phyloP scores from a whole-genome alignment of 2,329 filamentous ascomycete species.

The Cladophialophora yegresii region DNA sequence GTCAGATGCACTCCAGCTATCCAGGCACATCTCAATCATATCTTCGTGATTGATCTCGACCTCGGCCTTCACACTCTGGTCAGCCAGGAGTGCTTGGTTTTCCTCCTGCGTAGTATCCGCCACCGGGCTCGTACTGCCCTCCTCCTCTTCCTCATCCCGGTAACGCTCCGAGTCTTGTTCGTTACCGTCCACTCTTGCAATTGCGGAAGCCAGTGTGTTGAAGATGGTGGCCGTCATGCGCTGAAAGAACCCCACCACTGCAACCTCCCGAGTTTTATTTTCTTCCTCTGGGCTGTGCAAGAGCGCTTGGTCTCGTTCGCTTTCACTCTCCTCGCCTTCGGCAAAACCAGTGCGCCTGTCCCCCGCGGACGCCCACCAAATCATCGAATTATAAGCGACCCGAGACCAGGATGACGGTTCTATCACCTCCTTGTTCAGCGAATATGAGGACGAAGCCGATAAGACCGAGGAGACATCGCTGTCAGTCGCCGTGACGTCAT shows the following conservation, averaged over 20 bases:
- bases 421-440: constrained; percentile 48
- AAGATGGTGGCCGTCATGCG: constrained; percentile 52
- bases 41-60: constrained; percentile 48
- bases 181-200: constrained; percentile 46
- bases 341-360: constrained; percentile 58
- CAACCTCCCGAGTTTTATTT: constrained; percentile 48
- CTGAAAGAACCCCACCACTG: constrained; percentile 54
- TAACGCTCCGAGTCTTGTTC: constrained; percentile 28
- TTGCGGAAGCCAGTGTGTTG: constrained; percentile 45
- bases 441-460: constrained; percentile 44
- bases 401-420: constrained; percentile 62
- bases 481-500: constrained; percentile 35
- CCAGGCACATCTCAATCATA: constrained; percentile 53
- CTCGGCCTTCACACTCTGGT: constrained; percentile 34
- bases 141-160: constrained; percentile 33
- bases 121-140: constrained; percentile 12
- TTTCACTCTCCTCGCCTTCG: constrained; percentile 56
- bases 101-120: constrained; percentile 31
- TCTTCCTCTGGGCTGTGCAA: constrained; percentile 42
- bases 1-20: constrained; percentile 53
- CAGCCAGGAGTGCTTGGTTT: constrained; percentile 33
- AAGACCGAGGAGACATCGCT: constrained; percentile 43
- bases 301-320: constrained; percentile 49
- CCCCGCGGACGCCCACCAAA: constrained; percentile 69
- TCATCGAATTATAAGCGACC: constrained; percentile 63